These are phyloP conservation scores for Lactifluus rugatus DNA, from an alignment of 768 basidiomycete genomes.

Conservation along the genomic window DNA sequence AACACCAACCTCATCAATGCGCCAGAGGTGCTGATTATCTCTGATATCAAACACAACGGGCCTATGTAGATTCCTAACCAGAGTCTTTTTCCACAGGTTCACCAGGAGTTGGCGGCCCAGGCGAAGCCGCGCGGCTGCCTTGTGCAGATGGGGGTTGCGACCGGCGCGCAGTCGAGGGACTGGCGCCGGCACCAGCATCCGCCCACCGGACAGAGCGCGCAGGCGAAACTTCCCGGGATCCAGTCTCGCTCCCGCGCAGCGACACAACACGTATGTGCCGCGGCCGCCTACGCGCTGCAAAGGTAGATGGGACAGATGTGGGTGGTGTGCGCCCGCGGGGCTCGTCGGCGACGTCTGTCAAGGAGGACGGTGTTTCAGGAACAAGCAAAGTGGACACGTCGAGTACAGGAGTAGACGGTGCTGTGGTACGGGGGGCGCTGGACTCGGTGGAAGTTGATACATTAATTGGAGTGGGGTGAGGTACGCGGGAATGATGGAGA, in stretches of 20 bases:
- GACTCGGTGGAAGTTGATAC: neutral
- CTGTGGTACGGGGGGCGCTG: conserved; percentile 4
- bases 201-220: conserved; percentile 40
- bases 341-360: conserved; percentile 8
- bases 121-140: conserved; percentile 9
- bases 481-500: neutral
- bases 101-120: neutral
- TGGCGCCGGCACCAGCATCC: conserved; percentile 24
- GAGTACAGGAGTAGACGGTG: conserved; percentile 9
- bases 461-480: neutral
- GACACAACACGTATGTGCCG: conserved; percentile 27
- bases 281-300: conserved; percentile 15
- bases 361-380: neutral
- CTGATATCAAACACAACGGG: neutral
- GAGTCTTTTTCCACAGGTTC: neutral
- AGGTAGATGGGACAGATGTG: conserved; percentile 5
- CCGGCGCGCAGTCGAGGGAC: conserved; percentile 17
- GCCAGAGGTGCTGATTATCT: neutral
- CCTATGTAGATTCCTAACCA: neutral
- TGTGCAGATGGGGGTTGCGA: conserved; percentile 13
- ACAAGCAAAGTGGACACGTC: neutral
- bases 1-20: neutral
- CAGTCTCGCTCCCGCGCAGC: conserved; percentile 21
- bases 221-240: conserved; percentile 35
- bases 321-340: conserved; percentile 20